Conservation (phyloP, 2,329 filamentous ascomycete species). For the Claviceps arundinis region DNA sequence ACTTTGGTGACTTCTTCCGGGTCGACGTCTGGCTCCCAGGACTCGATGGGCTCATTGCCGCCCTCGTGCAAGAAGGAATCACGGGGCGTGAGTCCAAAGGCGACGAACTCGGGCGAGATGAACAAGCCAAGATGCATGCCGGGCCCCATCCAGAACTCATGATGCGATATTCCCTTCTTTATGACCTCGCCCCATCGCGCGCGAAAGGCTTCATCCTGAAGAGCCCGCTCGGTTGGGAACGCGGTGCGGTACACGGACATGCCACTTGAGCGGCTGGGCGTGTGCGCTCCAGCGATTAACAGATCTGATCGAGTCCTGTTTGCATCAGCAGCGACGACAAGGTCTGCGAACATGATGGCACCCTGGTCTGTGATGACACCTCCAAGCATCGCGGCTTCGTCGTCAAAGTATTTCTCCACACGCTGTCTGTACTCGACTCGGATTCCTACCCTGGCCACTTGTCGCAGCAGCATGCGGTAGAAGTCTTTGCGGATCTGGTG, state of each 20-base stretch:
- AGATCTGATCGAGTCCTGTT: conserved; percentile 1
- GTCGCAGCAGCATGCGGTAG: conserved; percentile 1
- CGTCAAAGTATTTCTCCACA: conserved; percentile 3
- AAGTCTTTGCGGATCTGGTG: conserved; percentile 1
- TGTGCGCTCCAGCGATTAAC: background rate
- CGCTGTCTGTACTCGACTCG: conserved; percentile 2
- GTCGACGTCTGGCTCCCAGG: conserved; percentile 3
- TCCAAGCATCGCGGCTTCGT: background rate
- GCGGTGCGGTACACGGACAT: conserved; percentile 3
- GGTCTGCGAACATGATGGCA: background rate
- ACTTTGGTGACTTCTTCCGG: background rate
- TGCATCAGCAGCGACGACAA: conserved; percentile 8
- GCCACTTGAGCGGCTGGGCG: background rate
- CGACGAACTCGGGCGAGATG: background rate
- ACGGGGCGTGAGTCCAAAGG: conserved; percentile 2
- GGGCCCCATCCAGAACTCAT: conserved; percentile 1
- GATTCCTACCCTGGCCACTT: conserved; percentile 4
- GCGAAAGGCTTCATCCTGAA: background rate
- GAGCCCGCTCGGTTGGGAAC: background rate
- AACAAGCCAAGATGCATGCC: conserved; percentile 3
- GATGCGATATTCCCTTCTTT: background rate
- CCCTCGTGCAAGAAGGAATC: background rate
- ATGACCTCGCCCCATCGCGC: background rate
- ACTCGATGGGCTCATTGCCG: background rate
- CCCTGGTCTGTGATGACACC: conserved; percentile 1